Evolutionary conservation across 2,329 filamentous ascomycete genomes (phyloP).

Genomic region (Thermomyces lanuginosus): DNA sequence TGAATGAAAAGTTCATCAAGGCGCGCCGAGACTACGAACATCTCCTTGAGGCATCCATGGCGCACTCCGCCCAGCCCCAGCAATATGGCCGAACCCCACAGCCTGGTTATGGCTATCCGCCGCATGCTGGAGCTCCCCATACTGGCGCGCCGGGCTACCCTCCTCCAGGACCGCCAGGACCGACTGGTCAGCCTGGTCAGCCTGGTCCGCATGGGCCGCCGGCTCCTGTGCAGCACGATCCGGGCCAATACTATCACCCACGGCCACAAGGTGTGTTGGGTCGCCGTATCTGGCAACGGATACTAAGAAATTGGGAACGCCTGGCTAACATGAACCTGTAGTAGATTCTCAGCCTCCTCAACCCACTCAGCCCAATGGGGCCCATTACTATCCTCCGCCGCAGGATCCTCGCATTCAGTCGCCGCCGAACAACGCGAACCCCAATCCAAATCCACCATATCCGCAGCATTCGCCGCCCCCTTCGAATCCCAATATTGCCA

Average conservation of each 20-base stretch:
- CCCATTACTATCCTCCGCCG: slow-evolving; percentile 46
- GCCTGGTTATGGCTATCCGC: slow-evolving; percentile 19
- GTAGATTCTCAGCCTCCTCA: slow-evolving; percentile 23
- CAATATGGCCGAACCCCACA: slow-evolving; percentile 50
- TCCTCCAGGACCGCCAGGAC: slow-evolving; percentile 11
- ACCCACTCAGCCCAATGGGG: slow-evolving; percentile 23
- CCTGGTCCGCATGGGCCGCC: slow-evolving; percentile 25
- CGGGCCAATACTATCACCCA: slow-evolving; percentile 53
- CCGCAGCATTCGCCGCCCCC: no score
- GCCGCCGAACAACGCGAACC: slow-evolving; percentile 15
- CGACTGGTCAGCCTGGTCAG: slow-evolving; percentile 9
- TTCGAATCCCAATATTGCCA: no score
- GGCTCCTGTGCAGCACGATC: slow-evolving; percentile 37
- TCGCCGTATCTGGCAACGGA: slow-evolving; percentile 33
- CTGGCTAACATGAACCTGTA: slow-evolving; percentile 2
- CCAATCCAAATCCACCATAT: no score
- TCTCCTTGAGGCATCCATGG: slow-evolving; percentile 91
- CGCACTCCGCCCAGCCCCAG: slow-evolving; percentile 65
- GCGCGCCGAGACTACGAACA: slow-evolving; percentile 91
- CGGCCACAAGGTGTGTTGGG: slow-evolving; percentile 22
- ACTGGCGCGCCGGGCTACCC: slow-evolving; percentile 22
- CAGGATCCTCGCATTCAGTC: slow-evolving; percentile 24
- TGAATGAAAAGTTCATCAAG: slow-evolving; percentile 99
- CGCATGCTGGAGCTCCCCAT: slow-evolving; percentile 12
- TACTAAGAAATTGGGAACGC: slow-evolving; percentile 1